Percentiles rank a stretch among this genome's conserved stretches.
These are phyloP conservation scores for Suillus luteus DNA, from an alignment of 768 basidiomycete species.

Conservation along the genomic window DNA sequence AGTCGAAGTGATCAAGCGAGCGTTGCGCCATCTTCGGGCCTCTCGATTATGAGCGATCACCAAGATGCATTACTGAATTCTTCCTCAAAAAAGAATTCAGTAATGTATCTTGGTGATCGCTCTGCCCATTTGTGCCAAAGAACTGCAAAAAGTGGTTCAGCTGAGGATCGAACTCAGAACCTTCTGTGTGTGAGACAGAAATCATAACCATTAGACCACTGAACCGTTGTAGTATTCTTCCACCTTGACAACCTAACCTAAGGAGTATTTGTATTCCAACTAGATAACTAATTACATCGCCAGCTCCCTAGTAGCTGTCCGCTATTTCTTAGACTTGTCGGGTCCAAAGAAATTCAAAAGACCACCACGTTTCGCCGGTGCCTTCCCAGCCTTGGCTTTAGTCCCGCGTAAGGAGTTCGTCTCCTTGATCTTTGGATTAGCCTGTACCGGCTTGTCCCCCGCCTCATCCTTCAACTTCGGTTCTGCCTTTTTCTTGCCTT, in stretches of 20 bases:
- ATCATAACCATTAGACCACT: constrained; percentile 52
- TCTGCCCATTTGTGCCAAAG: background rate
- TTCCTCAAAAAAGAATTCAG: too few relatives aligned
- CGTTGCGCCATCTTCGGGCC: too few relatives aligned
- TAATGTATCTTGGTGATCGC: too few relatives aligned
- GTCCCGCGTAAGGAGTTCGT: constrained; percentile 10
- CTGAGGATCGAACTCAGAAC: constrained; percentile 51
- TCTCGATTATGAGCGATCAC: too few relatives aligned
- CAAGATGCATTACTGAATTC: too few relatives aligned
- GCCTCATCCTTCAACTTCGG: constrained; percentile 21
- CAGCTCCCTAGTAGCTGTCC: background rate
- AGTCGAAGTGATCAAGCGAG: too few relatives aligned
- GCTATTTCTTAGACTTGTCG: constrained; percentile 31
- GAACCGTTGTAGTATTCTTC: constrained; percentile 26
- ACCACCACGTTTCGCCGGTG: constrained; percentile 28
- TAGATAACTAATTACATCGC: background rate
- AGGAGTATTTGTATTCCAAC: background rate
- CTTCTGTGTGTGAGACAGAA: constrained; percentile 52
- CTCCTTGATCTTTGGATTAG: constrained; percentile 21
- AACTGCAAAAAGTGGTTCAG: constrained; percentile 37
- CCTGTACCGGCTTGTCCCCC: constrained; percentile 27
- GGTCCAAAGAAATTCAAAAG: constrained; percentile 36
- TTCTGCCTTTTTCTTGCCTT: constrained; percentile 22
- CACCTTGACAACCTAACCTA: too few relatives aligned
- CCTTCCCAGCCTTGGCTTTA: constrained; percentile 23